A percentile compares a stretch with the other conserved stretches of the same genome.
These are phyloP conservation scores for Verticillium albo-atrum DNA, from an alignment of 2,329 filamentous ascomycete species.

Conservation along the genomic window DNA sequence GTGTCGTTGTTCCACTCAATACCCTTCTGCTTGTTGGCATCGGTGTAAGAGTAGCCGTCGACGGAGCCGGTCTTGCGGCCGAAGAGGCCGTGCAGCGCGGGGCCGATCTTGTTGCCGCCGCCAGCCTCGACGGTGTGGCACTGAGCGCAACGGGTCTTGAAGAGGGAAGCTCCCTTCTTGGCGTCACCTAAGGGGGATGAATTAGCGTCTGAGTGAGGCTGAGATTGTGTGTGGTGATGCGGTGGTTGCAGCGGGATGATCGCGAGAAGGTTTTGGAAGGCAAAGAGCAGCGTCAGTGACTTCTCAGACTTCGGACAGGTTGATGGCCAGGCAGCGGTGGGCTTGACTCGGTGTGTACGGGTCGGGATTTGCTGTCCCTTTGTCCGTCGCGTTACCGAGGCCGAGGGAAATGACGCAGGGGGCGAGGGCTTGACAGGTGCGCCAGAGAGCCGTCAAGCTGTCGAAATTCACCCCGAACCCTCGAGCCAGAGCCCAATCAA, in stretches of 20 bases:
- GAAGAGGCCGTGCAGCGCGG: slow-evolving; percentile 94
- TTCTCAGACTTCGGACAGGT: no score
- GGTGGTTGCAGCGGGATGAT: not conserved
- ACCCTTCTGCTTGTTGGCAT: slow-evolving; percentile 98
- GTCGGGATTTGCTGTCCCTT: not conserved
- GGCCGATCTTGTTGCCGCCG: slow-evolving; percentile 97
- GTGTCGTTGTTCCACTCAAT: slow-evolving; percentile 82
- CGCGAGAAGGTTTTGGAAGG: not conserved
- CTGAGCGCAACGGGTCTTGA: slow-evolving; percentile 98
- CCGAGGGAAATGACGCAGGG: slow-evolving; percentile 29
- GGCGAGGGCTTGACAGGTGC: not conserved
- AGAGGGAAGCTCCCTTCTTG: slow-evolving; percentile 97
- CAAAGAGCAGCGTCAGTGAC: not conserved
- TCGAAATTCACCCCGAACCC: not conserved
- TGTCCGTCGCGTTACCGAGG: slow-evolving; percentile 4
- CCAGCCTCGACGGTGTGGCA: slow-evolving; percentile 93
- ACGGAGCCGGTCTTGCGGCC: slow-evolving; percentile 91
- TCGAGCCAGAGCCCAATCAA: not conserved
- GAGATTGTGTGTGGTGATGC: not conserved
- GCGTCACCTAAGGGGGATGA: slow-evolving; percentile 62
- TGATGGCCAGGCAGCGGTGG: not conserved
- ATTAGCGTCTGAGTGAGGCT: not conserved
- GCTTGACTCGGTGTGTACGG: not conserved
- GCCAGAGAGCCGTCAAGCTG: not conserved
- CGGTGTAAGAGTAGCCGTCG: slow-evolving; percentile 93